Base-by-base conservation (phyloP, 129 eudicot genomes). In the Saposhnikovia divaricata region DNA sequence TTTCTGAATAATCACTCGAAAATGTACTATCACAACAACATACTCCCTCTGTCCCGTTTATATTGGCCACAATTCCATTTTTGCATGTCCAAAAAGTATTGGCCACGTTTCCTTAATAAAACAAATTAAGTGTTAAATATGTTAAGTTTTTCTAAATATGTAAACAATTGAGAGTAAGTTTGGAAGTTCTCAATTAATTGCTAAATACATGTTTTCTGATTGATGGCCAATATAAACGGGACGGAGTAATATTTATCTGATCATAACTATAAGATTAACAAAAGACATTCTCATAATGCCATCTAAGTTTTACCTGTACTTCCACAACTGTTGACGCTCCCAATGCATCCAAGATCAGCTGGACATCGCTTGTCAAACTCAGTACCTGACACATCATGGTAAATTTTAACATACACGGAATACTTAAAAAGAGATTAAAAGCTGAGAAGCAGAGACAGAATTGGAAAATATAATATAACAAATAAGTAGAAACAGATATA, bases 271-370 rank as follows among this genome's bases (percentile, higher is more conserved):
- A 48, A 37, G 39, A 31, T 51, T 21, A 18, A 77, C 46, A 77
- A 2, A 39, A 77, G 37, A 38, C 19, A 77, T 11, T 44, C 57
- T 61, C 19, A n/a, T 8, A 57, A 74, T 44, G 77, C 77, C 8
- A 19, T 65, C 42, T 9, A 45, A 69, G 45, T 11, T 15, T 80
- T 82, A 89, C 97, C 93, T 89, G 90, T 43, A 89, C 75, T 91
- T 91, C 97, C 74, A 91, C 90, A 45, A 66, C 66, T 38, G 72
- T 70, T 43, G 93, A 89, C 79, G 81, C 71, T 77, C 78, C 85
- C 80, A 91, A 83, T 4, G 88, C 75, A 44, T 85, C 87, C 69
- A 85, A 48, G 76, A 91, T 88, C 81, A 85, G 47, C 50, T 81
- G 86, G 37, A 87, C 76, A 73, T 86, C 85, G 10, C 76, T 75